phyloP scores from a whole-genome alignment of 202 grass and related monocot species.

The Schoenoplectus triqueter region DNA sequence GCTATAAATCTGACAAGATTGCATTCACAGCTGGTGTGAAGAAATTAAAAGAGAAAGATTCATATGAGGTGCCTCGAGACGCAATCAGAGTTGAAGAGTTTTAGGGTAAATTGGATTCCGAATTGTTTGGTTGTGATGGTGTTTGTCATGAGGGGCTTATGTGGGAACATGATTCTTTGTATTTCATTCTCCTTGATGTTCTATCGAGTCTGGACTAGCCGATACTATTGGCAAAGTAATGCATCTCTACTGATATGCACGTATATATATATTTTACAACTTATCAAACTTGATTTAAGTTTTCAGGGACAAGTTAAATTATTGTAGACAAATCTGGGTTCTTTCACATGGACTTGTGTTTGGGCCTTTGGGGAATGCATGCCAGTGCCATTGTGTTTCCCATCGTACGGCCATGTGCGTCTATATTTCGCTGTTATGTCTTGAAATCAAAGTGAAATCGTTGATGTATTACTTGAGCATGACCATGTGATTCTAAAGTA shows the following conservation, averaged over 20 bases:
- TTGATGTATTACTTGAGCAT: no score
- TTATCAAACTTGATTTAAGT: neutral
- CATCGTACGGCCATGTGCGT: no score
- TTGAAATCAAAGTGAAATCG: no score
- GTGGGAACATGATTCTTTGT: constrained; percentile 30
- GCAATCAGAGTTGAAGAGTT: constrained; percentile 74
- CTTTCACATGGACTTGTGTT: constrained; percentile 15
- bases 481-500: no score
- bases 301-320: neutral
- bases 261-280: no score
- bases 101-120: constrained; percentile 41
- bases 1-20: constrained; percentile 86
- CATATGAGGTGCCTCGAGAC: constrained; percentile 73
- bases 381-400: neutral
- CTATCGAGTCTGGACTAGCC: neutral
- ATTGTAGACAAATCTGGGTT: constrained; percentile 14
- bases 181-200: neutral
- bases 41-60: constrained; percentile 81
- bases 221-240: neutral
- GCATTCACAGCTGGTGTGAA: constrained; percentile 92
- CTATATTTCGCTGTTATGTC: neutral
- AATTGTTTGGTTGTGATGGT: constrained; percentile 27
- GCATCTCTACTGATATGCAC: no score
- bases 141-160: constrained; percentile 13
- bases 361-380: neutral